Percentiles rank a stretch among this genome's conserved stretches.
Conservation (phyloP, 371 early-diverging fungal genomes). For the Apophysomyces ossiformis region DNA sequence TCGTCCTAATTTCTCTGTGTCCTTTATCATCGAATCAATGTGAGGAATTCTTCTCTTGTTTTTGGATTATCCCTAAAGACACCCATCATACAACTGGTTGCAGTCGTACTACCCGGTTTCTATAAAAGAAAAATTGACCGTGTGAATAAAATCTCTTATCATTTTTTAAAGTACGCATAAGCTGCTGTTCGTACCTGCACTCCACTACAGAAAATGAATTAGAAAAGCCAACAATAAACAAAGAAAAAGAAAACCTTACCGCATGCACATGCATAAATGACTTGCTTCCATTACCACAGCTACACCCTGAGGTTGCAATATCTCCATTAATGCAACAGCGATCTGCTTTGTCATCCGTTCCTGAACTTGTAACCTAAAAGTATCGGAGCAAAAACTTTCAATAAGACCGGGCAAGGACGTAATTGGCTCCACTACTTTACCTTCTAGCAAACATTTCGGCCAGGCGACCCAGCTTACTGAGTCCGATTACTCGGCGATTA, state of each 20-base stretch:
- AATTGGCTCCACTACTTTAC: slow-evolving; percentile 18
- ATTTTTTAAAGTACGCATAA: not conserved
- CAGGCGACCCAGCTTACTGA: slow-evolving; percentile 96
- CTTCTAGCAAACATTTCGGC: slow-evolving; percentile 96
- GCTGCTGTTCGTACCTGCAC: slow-evolving; percentile 40
- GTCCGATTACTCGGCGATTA: slow-evolving; percentile 91
- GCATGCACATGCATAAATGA: slow-evolving; percentile 59
- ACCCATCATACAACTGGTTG: slow-evolving; percentile 96
- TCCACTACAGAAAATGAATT: slow-evolving; percentile 32
- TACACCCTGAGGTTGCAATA: slow-evolving; percentile 95
- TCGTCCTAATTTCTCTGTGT: not conserved
- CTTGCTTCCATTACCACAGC: slow-evolving; percentile 97
- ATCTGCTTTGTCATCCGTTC: slow-evolving; percentile 98
- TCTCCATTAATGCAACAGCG: slow-evolving; percentile 87
- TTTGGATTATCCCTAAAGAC: slow-evolving; percentile 89
- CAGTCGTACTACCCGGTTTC: slow-evolving; percentile 93
- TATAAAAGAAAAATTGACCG: slow-evolving; percentile 46
- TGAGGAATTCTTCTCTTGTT: slow-evolving; percentile 96
- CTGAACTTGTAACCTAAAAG: slow-evolving; percentile 90
- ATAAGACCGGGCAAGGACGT: not conserved
- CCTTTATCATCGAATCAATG: slow-evolving; percentile 60
- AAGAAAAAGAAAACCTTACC: slow-evolving; percentile 24
- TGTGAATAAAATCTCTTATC: not conserved
- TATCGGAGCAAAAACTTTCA: not conserved
- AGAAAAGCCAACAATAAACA: slow-evolving; percentile 11